Evolutionary conservation across 306 rosid genomes (phyloP), one percentile per base, ranked within the genome.

Genomic region (Astragalus glycyphyllos): DNA sequence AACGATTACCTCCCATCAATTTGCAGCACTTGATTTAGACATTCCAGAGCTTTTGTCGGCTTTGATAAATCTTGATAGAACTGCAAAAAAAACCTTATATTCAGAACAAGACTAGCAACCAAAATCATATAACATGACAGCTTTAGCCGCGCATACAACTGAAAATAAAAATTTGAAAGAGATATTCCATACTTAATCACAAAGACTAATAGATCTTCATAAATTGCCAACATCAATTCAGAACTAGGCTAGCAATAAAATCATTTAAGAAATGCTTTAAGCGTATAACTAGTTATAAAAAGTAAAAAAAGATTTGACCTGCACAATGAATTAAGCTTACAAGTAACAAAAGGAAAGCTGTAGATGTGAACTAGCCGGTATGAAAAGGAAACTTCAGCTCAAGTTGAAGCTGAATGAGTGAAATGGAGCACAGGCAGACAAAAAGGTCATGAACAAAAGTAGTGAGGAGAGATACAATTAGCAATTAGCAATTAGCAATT

Each of bases 1-100:
- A 76, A 86, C 34, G 76, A 73, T 79, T 76, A 89, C 99, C 90
- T 87, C 78, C 77, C 84, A 46, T 94, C 99, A 79, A 91, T 87
- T 82, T 87, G 85, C 60, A 94, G 84, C 69, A 84, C 86, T 64
- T 82, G 74, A 69, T 85, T 76, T 51, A 91, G 78, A 72, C 96
- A 94, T 15, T 84, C 92, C 42, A 80, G 80, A 73, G 95, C 97
- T 77, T 86, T 87, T 50, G 34, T 74, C 46, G 92, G 82, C 79
- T 79, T 82, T 59, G 95, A 93, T 56, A 83, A 71, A 56, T 83
- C 86, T 31, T 83, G 86, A 68, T 83, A 83, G 79, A 83, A 76
- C 86, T 83, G 82, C 71, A 74, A 65, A 65, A 65, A 65, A 75
- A 71, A 20, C 32, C 75, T 41, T 71, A 75, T 32, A 57, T 63